phyloP scores from a whole-genome alignment of 202 grass and related monocot species.

The Brachypodium distachyon region DNA sequence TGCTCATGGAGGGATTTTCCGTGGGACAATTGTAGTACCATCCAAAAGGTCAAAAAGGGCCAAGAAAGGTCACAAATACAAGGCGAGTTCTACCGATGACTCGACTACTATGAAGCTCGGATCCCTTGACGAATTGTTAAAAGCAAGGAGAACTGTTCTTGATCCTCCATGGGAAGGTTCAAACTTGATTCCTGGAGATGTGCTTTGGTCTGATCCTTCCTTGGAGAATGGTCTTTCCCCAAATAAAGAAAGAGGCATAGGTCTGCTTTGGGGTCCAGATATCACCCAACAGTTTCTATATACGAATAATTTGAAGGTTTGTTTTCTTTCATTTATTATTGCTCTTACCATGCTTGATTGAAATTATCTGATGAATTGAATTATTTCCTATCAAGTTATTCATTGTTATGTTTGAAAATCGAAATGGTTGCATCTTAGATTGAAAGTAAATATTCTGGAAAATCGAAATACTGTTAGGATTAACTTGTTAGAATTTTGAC shows the following conservation, averaged over 20 bases:
- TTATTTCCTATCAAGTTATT: background rate
- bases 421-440: background rate
- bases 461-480: background rate
- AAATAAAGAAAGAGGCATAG: slow-evolving; percentile 90
- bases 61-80: slow-evolving; percentile 54
- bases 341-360: background rate
- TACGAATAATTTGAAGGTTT: slow-evolving; percentile 83
- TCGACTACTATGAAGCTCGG: slow-evolving; percentile 55
- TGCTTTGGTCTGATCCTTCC: slow-evolving; percentile 94
- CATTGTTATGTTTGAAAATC: background rate
- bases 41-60: slow-evolving; percentile 66
- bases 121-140: slow-evolving; percentile 78
- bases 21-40: slow-evolving; percentile 29
- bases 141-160: slow-evolving; percentile 84
- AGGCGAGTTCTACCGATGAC: slow-evolving; percentile 19
- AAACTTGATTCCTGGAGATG: slow-evolving; percentile 95
- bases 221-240: slow-evolving; percentile 59
- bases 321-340: slow-evolving; percentile 11
- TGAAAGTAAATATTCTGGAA: background rate
- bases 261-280: slow-evolving; percentile 94
- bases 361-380: background rate
- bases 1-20: slow-evolving; percentile 91
- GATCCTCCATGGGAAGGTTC: slow-evolving; percentile 81
- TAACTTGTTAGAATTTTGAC: background rate
- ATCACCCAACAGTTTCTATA: slow-evolving; percentile 81